Evolutionary conservation across 2,329 filamentous ascomycete genomes (phyloP).

Genomic region (Aspergillus chevalieri): DNA sequence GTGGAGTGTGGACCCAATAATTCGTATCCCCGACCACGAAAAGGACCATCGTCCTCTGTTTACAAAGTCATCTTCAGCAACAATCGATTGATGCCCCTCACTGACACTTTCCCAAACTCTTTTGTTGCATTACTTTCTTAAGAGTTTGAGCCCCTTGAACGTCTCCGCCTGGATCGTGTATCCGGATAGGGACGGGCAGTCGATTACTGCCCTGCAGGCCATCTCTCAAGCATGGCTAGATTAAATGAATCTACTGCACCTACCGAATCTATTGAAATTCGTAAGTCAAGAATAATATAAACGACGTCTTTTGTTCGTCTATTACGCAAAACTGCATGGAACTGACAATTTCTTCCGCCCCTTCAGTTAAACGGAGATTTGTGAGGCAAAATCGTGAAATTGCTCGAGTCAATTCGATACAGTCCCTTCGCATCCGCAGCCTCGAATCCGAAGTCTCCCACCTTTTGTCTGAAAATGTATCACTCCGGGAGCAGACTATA

Average conservation of each 20-base stretch:
- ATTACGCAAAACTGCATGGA: not conserved
- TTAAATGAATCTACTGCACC: constrained; percentile 43
- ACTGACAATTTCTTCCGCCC: not conserved
- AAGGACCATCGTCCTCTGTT: not conserved
- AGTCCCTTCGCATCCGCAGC: constrained; percentile 58
- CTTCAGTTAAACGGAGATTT: constrained; percentile 57
- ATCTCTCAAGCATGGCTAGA: constrained; percentile 38
- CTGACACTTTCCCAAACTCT: not conserved
- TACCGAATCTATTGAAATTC: constrained; percentile 42
- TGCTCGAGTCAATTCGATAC: constrained; percentile 57
- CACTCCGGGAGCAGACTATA: constrained; percentile 54
- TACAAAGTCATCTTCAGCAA: not conserved
- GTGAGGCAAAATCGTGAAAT: constrained; percentile 62
- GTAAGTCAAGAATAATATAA: constrained; percentile 27
- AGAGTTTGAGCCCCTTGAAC: not conserved
- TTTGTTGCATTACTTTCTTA: not conserved
- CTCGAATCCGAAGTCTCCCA: constrained; percentile 58
- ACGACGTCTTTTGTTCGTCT: not conserved
- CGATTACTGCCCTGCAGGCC: too few species aligned
- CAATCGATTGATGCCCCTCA: not conserved
- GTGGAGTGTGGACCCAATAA: not conserved
- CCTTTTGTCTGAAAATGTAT: constrained; percentile 55
- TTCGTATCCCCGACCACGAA: not conserved
- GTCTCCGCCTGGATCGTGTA: not conserved
- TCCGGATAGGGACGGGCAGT: not conserved